Evolutionary conservation across 345 rosid species (phyloP), one percentile per base, ranked within the genome.

Genomic region (Eucalyptus grandis): DNA sequence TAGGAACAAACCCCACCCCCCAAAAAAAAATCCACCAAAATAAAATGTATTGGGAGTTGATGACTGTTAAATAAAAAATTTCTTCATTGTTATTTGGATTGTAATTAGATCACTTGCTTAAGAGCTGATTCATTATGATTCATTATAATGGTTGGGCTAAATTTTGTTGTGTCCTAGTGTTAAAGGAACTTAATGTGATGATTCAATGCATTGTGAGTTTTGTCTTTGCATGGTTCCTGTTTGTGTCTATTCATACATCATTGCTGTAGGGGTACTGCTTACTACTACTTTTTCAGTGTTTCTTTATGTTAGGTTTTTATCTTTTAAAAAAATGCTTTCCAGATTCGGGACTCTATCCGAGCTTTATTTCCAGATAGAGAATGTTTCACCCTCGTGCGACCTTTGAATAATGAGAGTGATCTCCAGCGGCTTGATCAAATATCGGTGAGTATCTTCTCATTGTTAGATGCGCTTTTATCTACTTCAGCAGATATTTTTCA

Each of bases 291-390:
- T 37, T 77, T 40, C 27, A 40, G 83, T 11, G 27, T 77, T 40
- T 21, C 30, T 77, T 77, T 11, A 40, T 77, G 46, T 77, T 77
- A 89, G 80, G 86, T 67, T 81, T 15, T 47, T 60, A 31, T 86
- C 80, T 90, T 87, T 62, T 21, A 60, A 53, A 80, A 51, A 15
- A 82, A 44, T 50, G 51, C 91, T 88, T 53, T 91, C 54, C 88
- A 98, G 99, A 97, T 96, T 82, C 95, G 99, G 72, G 98, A 97
- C 91, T 96, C 99, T n/a, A 94, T 98, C 86, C 96, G 98, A 91
- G 97, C 98, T 58, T 92, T 97, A 44, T 98, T 98, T 91, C 99
- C 99, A 11, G 99, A 97, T 91, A 94, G 99, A 92, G 99, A 98
- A 90, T 98, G 99, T 90, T 96, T 93, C 90, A 85, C 99, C 86